These are phyloP conservation scores for Geum urbanum DNA, from an alignment of 306 rosid genomes.

Conservation along the genomic window DNA sequence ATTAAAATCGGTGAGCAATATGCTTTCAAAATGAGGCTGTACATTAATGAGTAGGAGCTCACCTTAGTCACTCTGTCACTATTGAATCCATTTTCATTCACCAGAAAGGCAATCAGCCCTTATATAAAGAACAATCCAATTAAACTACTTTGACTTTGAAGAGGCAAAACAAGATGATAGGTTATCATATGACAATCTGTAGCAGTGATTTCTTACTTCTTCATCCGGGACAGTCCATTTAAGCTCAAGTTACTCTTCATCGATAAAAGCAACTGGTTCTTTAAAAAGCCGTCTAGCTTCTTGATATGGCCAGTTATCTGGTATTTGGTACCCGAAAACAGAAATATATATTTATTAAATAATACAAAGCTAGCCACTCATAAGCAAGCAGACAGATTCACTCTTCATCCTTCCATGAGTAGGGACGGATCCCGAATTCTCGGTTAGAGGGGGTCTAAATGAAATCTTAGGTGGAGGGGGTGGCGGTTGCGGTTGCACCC, in stretches of 20 bases:
- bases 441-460: no score
- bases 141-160: conserved; percentile 23
- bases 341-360: not conserved
- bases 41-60: conserved; percentile 18
- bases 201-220: conserved; percentile 50
- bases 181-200: conserved; percentile 19
- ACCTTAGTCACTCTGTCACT: conserved; percentile 90
- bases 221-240: conserved; percentile 95
- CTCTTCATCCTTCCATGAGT: no score
- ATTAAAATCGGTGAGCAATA: conserved; percentile 29
- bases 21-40: conserved; percentile 22
- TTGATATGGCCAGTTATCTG: conserved; percentile 86
- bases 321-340: conserved; percentile 72
- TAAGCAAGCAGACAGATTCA: not conserved
- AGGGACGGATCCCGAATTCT: no score
- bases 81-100: conserved; percentile 92
- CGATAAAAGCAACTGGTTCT: conserved; percentile 67
- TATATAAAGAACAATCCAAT: conserved; percentile 36
- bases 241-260: conserved; percentile 63
- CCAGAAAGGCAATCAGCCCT: conserved; percentile 76
- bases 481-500: no score
- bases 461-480: no score
- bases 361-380: not conserved
- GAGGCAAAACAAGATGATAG: conserved; percentile 7
- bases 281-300: conserved; percentile 86